These are phyloP conservation scores for Camelina hispida DNA, from an alignment of 345 rosid species.

Conservation along the genomic window DNA sequence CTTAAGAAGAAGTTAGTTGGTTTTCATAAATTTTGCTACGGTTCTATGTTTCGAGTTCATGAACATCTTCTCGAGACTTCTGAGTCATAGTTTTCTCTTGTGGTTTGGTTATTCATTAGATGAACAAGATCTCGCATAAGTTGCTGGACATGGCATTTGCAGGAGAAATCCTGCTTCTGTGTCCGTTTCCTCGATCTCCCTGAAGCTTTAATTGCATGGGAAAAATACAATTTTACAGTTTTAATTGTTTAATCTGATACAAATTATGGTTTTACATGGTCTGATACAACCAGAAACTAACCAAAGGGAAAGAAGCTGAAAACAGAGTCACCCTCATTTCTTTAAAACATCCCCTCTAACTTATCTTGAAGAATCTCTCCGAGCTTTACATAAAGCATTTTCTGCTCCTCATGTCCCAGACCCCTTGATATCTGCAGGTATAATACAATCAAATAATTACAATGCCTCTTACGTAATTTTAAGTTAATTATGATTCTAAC, in stretches of 20 bases:
- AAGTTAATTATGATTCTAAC: constrained; percentile 46
- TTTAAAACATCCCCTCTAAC: constrained; percentile 36
- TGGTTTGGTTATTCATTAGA: constrained; percentile 34
- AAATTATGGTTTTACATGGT: constrained; percentile 3
- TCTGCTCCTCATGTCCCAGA: constrained; percentile 78
- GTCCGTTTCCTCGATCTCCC: constrained; percentile 7
- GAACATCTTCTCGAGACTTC: constrained; percentile 18
- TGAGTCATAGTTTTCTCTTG: constrained; percentile 20
- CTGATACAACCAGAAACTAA: constrained; percentile 22
- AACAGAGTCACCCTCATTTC: not conserved
- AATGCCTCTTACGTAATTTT: not conserved
- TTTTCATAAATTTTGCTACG: constrained; percentile 34
- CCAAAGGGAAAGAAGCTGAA: constrained; percentile 12
- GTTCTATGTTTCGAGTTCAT: constrained; percentile 24
- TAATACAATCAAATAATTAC: not conserved
- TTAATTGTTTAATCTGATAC: constrained; percentile 29
- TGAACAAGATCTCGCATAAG: constrained; percentile 35
- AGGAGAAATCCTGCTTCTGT: constrained; percentile 7
- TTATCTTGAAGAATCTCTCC: constrained; percentile 69
- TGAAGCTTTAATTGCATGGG: not conserved
- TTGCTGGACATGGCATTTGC: constrained; percentile 18
- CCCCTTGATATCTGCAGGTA: constrained; percentile 59
- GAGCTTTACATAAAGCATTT: constrained; percentile 61
- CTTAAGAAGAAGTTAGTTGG: constrained; percentile 34
- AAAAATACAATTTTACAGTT: constrained; percentile 7